phyloP scores from a whole-genome alignment of 768 basidiomycete species.

The Lyophyllum semitale region DNA sequence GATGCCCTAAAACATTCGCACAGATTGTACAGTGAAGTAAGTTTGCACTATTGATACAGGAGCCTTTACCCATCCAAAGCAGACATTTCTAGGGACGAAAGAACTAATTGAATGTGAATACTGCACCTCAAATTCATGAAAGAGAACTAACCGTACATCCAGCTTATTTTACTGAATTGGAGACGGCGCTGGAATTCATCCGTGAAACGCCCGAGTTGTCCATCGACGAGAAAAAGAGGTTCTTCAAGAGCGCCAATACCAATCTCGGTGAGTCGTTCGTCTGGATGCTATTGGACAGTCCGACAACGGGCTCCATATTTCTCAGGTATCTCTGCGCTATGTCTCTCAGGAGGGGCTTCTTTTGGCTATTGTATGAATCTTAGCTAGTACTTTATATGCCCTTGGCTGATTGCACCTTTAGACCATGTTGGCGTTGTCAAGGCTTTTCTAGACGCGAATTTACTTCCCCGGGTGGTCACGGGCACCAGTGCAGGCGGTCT shows the following conservation, averaged over 20 bases:
- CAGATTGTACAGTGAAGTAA: slow-evolving; percentile 91
- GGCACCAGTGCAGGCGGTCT: slow-evolving; percentile 95
- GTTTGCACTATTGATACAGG: slow-evolving; percentile 26
- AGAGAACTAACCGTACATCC: slow-evolving; percentile 7
- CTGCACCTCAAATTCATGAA: not conserved
- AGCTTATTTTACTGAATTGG: slow-evolving; percentile 85
- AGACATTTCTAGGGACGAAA: slow-evolving; percentile 95
- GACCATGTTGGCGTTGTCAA: slow-evolving; percentile 91
- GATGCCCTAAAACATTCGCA: not conserved
- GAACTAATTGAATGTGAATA: slow-evolving; percentile 78
- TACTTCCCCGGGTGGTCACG: slow-evolving; percentile 90
- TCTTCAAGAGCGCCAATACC: slow-evolving; percentile 87
- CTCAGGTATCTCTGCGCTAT: slow-evolving; percentile 76
- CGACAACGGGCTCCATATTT: not conserved
- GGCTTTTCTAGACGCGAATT: slow-evolving; percentile 83
- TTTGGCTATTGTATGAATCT: slow-evolving; percentile 83
- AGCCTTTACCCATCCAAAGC: slow-evolving; percentile 14
- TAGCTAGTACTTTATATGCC: not conserved
- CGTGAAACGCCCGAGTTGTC: slow-evolving; percentile 73
- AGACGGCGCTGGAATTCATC: slow-evolving; percentile 73
- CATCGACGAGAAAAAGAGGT: slow-evolving; percentile 86
- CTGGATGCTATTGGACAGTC: not conserved
- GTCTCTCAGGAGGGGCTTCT: slow-evolving; percentile 93
- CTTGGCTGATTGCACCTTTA: slow-evolving; percentile 27
- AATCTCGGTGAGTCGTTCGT: slow-evolving; percentile 62